Evolutionary conservation across 345 rosid genomes (phyloP).

Genomic region (Cardamine resedifolia): DNA sequence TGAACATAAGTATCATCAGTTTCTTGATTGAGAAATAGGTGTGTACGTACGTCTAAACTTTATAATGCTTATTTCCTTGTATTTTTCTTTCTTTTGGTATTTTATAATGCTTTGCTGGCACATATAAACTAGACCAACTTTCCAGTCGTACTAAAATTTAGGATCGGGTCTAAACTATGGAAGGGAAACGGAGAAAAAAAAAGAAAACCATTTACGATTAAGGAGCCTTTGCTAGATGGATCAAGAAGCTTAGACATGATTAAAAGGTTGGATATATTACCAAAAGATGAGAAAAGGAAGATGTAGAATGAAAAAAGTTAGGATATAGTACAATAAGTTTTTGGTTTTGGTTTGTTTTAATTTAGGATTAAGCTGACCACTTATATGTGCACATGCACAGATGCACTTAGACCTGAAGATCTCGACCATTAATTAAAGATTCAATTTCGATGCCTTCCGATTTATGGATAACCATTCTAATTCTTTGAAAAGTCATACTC

Average conservation of each 20-base stretch:
- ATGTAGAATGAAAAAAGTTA: too few species aligned
- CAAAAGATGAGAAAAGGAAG: too few species aligned
- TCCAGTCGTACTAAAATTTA: neutral
- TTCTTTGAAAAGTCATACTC: neutral
- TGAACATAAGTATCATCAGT: neutral
- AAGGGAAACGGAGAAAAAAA: neutral
- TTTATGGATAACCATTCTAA: neutral
- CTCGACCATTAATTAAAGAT: neutral
- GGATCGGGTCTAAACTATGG: neutral
- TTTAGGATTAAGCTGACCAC: neutral
- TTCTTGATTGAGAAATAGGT: slow-evolving; percentile 5
- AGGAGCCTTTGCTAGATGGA: neutral
- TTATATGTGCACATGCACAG: neutral
- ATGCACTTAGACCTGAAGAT: neutral
- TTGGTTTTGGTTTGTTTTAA: too few species aligned
- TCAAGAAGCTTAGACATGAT: neutral
- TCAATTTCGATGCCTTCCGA: neutral
- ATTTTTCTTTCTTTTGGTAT: neutral
- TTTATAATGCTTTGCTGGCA: neutral
- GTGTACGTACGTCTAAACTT: neutral
- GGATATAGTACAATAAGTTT: too few species aligned
- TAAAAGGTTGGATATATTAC: neutral
- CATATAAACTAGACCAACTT: neutral
- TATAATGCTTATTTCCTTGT: too few species aligned
- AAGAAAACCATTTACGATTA: neutral